Evolutionary conservation across 2,329 filamentous ascomycete genomes (phyloP), one percentile per base, ranked within the genome.

Genomic region (Sarocladiaceae sp.): DNA sequence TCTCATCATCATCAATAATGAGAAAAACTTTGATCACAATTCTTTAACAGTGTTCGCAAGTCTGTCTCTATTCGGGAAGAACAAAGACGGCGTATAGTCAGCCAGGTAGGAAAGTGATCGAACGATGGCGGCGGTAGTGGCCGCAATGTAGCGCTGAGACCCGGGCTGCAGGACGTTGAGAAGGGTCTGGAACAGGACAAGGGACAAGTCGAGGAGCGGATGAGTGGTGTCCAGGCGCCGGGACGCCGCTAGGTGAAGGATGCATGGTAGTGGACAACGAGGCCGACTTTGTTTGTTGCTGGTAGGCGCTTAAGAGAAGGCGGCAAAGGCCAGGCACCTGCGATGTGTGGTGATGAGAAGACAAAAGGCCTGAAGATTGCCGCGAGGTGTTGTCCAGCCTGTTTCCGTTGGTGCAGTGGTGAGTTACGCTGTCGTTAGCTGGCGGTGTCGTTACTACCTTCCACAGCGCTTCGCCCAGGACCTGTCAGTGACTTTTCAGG

Each of bases 401-500:
- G n/a, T n/a, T n/a, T n/a, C n/a, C n/a, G n/a, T n/a, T n/a, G n/a
- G n/a, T n/a, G n/a, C n/a, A n/a, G n/a, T n/a, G n/a, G n/a, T n/a
- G n/a, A n/a, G n/a, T n/a, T n/a, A n/a, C n/a, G n/a, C n/a, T n/a
- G n/a, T n/a, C n/a, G n/a, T n/a, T n/a, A n/a, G n/a, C n/a, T n/a
- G n/a, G n/a, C n/a, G n/a, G n/a, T n/a, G n/a, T n/a, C n/a, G n/a
- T n/a, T n/a, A n/a, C n/a, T n/a, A n/a, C n/a, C n/a, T n/a, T n/a
- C n/a, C n/a, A n/a, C n/a, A n/a, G n/a, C n/a, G n/a, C n/a, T n/a
- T n/a, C n/a, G n/a, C n/a, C n/a, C n/a, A n/a, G n/a, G n/a, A n/a
- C n/a, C n/a, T n/a, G n/a, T n/a, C n/a, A 40, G 58, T 57, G 58
- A 65, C 53, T 58, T 62, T 35, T 46, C 4, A n/a, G 10, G 20